Conservation (phyloP, 148 eudicot species). For the Vaccinium darrowii region DNA sequence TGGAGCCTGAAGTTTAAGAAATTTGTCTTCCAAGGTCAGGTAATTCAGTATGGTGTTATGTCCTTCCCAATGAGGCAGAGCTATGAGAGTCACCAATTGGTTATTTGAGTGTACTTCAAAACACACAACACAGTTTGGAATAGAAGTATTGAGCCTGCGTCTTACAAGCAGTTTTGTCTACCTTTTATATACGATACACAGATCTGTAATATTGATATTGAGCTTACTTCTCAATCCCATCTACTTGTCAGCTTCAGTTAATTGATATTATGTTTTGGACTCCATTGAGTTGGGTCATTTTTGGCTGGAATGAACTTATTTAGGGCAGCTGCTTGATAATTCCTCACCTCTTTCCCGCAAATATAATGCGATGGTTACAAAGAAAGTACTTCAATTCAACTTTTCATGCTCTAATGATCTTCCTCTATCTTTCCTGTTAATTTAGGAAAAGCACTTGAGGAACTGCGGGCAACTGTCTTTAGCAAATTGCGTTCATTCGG, state of each 20-base stretch:
- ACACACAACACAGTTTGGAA: neutral
- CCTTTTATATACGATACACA: neutral
- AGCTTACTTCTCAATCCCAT: neutral
- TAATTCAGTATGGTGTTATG: neutral
- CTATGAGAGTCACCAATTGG: neutral
- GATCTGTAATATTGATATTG: neutral
- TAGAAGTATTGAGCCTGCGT: neutral
- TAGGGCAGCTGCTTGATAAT: neutral
- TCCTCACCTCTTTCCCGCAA: neutral
- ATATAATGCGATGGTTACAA: neutral
- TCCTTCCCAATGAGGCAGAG: neutral
- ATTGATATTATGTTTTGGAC: neutral
- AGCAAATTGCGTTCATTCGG: conserved; percentile 55
- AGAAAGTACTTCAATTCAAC: neutral
- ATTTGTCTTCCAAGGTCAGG: neutral
- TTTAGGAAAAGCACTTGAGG: conserved; percentile 83
- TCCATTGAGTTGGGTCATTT: neutral
- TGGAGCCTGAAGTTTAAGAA: neutral
- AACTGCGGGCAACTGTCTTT: conserved; percentile 69
- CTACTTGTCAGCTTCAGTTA: neutral
- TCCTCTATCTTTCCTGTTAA: conserved; percentile 7
- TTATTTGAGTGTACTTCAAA: neutral
- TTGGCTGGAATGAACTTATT: neutral
- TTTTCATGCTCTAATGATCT: neutral
- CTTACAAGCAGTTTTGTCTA: neutral